Evolutionary conservation across 2,329 filamentous ascomycete genomes (phyloP).

Genomic region (Pleurostoma richardsiae): DNA sequence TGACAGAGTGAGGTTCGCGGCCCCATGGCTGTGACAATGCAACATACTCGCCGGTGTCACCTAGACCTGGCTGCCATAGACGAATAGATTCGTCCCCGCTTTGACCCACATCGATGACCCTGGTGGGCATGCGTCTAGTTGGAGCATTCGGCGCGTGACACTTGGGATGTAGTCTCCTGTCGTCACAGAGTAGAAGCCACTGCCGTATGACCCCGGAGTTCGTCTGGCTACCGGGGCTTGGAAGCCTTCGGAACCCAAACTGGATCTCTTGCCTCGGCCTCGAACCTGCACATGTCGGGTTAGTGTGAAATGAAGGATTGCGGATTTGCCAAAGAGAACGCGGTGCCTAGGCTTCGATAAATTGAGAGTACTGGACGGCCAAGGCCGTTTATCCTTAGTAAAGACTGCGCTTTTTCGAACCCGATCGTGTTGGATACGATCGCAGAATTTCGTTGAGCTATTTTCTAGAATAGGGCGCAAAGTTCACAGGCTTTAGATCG

Average conservation of each 20-base stretch:
- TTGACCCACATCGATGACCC: conserved; percentile 4
- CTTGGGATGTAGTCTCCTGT: not conserved
- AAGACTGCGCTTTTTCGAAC: not conserved
- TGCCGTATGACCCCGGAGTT: conserved; percentile 10
- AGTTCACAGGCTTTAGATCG: not conserved
- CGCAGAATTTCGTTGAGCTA: not conserved
- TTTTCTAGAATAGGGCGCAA: not conserved
- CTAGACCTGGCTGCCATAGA: conserved; percentile 5
- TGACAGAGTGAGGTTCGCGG: conserved; percentile 1
- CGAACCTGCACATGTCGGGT: not conserved
- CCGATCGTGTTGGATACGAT: not conserved
- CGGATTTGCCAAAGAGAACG: not conserved
- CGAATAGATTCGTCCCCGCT: not conserved
- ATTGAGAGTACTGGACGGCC: not conserved
- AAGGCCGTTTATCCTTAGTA: not conserved
- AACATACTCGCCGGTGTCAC: conserved; percentile 5
- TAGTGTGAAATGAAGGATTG: not conserved
- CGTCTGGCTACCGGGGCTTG: not conserved
- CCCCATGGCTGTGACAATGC: conserved; percentile 15
- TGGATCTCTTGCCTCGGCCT: not conserved
- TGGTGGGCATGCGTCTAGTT: conserved; percentile 6
- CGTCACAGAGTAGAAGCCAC: conserved; percentile 8
- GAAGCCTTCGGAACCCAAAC: conserved; percentile 2
- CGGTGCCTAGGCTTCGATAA: not conserved
- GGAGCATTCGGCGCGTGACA: not conserved